Evolutionary conservation across 75 land plant species (phyloP).

Genomic region (Isoetes taiwanensis): DNA sequence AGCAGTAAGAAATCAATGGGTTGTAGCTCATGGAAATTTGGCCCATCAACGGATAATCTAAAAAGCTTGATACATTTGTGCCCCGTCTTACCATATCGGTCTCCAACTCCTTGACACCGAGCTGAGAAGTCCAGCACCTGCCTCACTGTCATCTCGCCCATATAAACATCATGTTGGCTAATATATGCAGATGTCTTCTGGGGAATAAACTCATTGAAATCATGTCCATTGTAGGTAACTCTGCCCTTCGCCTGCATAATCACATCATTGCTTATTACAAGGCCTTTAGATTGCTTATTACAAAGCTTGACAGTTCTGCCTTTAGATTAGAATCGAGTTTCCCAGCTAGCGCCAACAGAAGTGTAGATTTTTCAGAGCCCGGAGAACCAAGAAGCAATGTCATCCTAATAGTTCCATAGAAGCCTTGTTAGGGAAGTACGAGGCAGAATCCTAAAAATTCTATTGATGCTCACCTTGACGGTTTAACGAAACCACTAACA

Average conservation of each 20-base stretch:
- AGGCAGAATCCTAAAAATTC: too few relatives aligned
- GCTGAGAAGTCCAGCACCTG: constrained; percentile 37
- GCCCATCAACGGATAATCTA: background rate
- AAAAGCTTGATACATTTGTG: too few relatives aligned
- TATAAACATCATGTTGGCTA: constrained; percentile 32
- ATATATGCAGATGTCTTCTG: constrained; percentile 31
- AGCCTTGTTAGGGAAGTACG: too few relatives aligned
- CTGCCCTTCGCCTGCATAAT: constrained; percentile 21
- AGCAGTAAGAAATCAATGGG: too few relatives aligned
- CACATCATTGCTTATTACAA: too few relatives aligned
- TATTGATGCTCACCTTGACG: background rate
- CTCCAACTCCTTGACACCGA: constrained; percentile 35
- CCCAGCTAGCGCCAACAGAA: constrained; percentile 17
- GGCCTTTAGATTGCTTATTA: too few relatives aligned
- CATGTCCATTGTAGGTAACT: constrained; percentile 35
- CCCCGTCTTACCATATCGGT: constrained; percentile 30
- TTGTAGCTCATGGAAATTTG: background rate
- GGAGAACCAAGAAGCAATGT: constrained; percentile 19
- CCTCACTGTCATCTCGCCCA: constrained; percentile 38
- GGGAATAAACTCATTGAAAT: constrained; percentile 32
- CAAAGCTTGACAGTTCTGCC: too few relatives aligned
- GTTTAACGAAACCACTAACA: constrained; percentile 1
- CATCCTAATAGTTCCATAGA: constrained; percentile 13
- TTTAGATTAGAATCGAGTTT: constrained; percentile 1
- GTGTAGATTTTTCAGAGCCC: constrained; percentile 15